phyloP scores from a whole-genome alignment of 1,139 yeast genomes.

The Tardiomyces digboiensis region DNA sequence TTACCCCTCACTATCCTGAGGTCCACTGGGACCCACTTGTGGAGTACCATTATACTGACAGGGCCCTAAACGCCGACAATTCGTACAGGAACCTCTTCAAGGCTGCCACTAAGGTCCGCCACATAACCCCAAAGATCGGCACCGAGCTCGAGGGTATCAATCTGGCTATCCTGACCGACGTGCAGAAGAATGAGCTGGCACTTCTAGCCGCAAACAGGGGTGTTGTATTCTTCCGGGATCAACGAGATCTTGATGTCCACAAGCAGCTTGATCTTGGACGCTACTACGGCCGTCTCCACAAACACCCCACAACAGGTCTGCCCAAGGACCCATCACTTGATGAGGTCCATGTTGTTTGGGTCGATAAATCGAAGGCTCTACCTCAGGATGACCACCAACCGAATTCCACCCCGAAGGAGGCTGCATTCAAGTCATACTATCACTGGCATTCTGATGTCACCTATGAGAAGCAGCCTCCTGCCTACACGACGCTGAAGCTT shows the following conservation, averaged over 20 bases:
- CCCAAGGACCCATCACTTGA: slow-evolving; percentile 27
- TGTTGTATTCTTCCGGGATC: slow-evolving; percentile 18
- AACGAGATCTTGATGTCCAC: slow-evolving; percentile 21
- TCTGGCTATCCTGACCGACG: slow-evolving; percentile 40
- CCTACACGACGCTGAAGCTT: slow-evolving; percentile 38
- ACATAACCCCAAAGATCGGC: slow-evolving; percentile 57
- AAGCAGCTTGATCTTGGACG: slow-evolving; percentile 43
- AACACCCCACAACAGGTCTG: slow-evolving; percentile 47
- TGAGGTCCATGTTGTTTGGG: slow-evolving; percentile 22
- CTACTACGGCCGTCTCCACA: slow-evolving; percentile 37
- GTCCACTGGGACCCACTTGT: slow-evolving; percentile 19
- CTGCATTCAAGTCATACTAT: slow-evolving; percentile 15
- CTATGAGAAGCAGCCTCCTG: slow-evolving; percentile 41
- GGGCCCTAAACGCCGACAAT: slow-evolving; percentile 38
- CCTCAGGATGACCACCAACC: too few relatives aligned
- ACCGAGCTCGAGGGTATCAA: slow-evolving; percentile 53
- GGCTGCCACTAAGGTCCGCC: slow-evolving; percentile 27
- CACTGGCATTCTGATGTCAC: slow-evolving; percentile 42
- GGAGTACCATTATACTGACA: slow-evolving; percentile 10
- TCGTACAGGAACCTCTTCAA: slow-evolving; percentile 41
- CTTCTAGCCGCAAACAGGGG: slow-evolving; percentile 51
- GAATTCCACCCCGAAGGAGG: slow-evolving; percentile 11
- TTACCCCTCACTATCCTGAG: slow-evolving; percentile 26
- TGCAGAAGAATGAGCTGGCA: slow-evolving; percentile 57
- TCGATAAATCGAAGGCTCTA: slow-evolving; percentile 4